Conservation (phyloP, 2,329 filamentous ascomycete species). For the Neofusicoccum ribis region DNA sequence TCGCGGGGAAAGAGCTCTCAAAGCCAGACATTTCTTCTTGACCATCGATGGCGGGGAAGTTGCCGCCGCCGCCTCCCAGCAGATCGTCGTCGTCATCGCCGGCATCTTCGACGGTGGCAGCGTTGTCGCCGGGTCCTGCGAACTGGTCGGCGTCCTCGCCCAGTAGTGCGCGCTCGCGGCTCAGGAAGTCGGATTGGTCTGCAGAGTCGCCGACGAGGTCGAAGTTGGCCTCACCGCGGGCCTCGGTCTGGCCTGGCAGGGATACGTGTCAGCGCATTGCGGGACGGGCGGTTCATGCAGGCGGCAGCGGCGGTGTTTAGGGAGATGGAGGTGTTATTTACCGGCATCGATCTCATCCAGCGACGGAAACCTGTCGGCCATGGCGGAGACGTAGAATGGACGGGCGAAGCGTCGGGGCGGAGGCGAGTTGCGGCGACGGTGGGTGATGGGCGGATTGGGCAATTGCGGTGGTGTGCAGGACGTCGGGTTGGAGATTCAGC, state of each 20-base stretch:
- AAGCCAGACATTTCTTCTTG: slow-evolving; percentile 62
- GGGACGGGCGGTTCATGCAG: not conserved
- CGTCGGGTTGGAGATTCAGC: slow-evolving; percentile 12
- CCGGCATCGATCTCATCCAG: slow-evolving; percentile 55
- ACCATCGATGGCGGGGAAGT: slow-evolving; percentile 42
- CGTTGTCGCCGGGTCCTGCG: slow-evolving; percentile 70
- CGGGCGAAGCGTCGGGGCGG: not conserved
- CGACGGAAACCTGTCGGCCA: slow-evolving; percentile 56
- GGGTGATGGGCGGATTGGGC: not conserved
- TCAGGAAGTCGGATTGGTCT: slow-evolving; percentile 80
- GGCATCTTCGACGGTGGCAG: slow-evolving; percentile 61
- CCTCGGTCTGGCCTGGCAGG: slow-evolving; percentile 65
- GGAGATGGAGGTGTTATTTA: slow-evolving; percentile 30
- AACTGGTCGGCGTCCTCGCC: slow-evolving; percentile 95
- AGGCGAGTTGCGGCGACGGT: not conserved
- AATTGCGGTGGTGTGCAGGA: not conserved
- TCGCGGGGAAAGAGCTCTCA: slow-evolving; percentile 86
- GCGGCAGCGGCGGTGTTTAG: not conserved
- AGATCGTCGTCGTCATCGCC: slow-evolving; percentile 65
- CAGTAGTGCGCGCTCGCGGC: slow-evolving; percentile 84
- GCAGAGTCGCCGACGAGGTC: slow-evolving; percentile 56
- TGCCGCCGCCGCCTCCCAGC: slow-evolving; percentile 61
- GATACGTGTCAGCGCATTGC: slow-evolving; percentile 1
- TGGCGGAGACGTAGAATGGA: slow-evolving; percentile 26
- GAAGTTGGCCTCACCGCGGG: slow-evolving; percentile 53